Conservation (phyloP, 371 early-diverging fungal genomes). For the Smittium culicis region DNA sequence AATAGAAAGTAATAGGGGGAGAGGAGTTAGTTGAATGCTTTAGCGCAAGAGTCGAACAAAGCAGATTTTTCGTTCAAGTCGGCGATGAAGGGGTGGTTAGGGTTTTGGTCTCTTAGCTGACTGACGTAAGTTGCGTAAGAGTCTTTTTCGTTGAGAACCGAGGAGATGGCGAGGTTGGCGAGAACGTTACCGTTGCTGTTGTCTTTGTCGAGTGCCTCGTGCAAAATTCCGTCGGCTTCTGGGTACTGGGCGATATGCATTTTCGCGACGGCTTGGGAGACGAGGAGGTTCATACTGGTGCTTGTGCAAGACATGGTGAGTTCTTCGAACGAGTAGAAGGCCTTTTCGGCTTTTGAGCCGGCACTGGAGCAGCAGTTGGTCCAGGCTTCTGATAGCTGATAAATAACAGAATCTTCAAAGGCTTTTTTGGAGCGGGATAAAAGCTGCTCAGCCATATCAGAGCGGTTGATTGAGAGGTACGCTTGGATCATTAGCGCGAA, state of each 20-base stretch:
- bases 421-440: constrained; percentile 53
- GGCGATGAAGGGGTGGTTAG: constrained; percentile 59
- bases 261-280: constrained; percentile 69
- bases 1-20: too few relatives aligned
- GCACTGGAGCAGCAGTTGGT: constrained; percentile 49
- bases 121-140: constrained; percentile 26
- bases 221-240: constrained; percentile 70
- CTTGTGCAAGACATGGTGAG: constrained; percentile 59
- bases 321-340: constrained; percentile 87
- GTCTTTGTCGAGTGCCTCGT: constrained; percentile 67
- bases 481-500: constrained; percentile 61
- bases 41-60: constrained; percentile 47
- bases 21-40: constrained; percentile 12
- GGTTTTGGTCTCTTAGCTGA: constrained; percentile 65
- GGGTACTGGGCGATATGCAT: constrained; percentile 67
- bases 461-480: constrained; percentile 62
- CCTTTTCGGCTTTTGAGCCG: constrained; percentile 69
- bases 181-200: constrained; percentile 69
- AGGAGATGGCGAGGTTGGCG: constrained; percentile 48
- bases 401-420: constrained; percentile 80
- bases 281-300: constrained; percentile 61
- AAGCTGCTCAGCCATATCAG: constrained; percentile 76
- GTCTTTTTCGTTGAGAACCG: constrained; percentile 13
- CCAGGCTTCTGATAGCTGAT: constrained; percentile 91
- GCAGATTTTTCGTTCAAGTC: constrained; percentile 62